Conservation (phyloP, 257 asterid genomes). For the Solanum appendiculatum region DNA sequence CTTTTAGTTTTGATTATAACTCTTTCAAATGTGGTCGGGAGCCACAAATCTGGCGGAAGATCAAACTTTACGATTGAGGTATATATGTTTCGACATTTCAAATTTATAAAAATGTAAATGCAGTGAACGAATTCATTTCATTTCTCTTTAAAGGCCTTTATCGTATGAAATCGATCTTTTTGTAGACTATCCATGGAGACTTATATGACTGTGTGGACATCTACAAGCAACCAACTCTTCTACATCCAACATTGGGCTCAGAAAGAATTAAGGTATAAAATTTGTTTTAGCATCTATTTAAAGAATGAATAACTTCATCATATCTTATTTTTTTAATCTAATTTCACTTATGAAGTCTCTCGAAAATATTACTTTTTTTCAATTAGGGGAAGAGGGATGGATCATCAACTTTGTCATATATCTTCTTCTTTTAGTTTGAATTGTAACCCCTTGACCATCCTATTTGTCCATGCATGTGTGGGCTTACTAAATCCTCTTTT, state of each 20-base stretch:
- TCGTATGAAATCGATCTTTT: not conserved
- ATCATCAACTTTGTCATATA: too few species aligned
- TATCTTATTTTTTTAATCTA: not conserved
- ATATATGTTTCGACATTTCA: not conserved
- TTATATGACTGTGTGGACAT: not conserved
- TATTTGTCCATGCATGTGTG: too few species aligned
- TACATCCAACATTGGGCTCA: not conserved
- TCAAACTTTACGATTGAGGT: not conserved
- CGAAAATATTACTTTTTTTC: too few species aligned
- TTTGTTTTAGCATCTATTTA: not conserved
- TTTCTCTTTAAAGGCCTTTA: not conserved
- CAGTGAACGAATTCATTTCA: not conserved
- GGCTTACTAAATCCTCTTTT: too few species aligned
- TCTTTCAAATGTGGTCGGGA: not conserved
- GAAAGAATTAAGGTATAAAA: not conserved
- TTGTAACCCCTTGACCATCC: too few species aligned
- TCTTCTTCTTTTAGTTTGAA: too few species aligned
- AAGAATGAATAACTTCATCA: not conserved
- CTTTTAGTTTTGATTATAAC: not conserved
- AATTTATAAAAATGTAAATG: not conserved
- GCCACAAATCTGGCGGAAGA: not conserved
- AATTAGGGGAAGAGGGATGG: too few species aligned
- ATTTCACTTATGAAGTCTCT: not conserved
- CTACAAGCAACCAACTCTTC: not conserved
- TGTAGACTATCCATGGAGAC: not conserved